These are phyloP conservation scores for Eucalyptus paniculata DNA, from an alignment of 345 rosid species.

Conservation along the genomic window DNA sequence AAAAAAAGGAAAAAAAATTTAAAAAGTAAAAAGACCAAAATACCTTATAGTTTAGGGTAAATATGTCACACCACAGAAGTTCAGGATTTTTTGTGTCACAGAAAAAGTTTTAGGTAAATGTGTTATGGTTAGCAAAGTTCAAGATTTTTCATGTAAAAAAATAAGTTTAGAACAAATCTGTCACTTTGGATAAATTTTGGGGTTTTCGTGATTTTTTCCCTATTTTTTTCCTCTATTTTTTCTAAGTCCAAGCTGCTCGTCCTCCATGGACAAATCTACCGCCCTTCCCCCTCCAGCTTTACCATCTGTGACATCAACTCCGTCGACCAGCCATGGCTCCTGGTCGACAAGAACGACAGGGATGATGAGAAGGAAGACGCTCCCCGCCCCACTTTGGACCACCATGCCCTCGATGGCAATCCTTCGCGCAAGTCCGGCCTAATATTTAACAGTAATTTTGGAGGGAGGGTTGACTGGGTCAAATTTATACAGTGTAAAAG, in stretches of 20 bases:
- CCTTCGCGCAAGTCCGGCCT: too few species aligned
- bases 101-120: too few species aligned
- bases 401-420: constrained; percentile 3
- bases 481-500: not conserved
- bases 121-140: too few species aligned
- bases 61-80: too few species aligned
- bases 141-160: too few species aligned
- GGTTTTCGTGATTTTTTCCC: too few species aligned
- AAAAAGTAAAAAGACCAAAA: too few species aligned
- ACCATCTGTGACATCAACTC: constrained; percentile 61
- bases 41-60: too few species aligned
- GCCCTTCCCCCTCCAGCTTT: constrained; percentile 61
- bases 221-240: not conserved
- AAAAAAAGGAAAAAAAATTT: too few species aligned
- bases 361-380: not conserved
- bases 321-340: constrained; percentile 69
- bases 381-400: not conserved
- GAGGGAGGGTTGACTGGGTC: not conserved
- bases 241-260: not conserved
- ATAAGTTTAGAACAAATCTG: rapidly evolving
- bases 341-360: not conserved
- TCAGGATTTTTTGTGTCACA: rapidly evolving
- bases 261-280: constrained; percentile 17
- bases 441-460: not conserved
- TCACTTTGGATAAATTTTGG: rapidly evolving